Percentiles rank a stretch among this genome's conserved stretches.
Evolutionary conservation across 352 stramenopile species (phyloP).

Genomic region (Paralagenidium karlingii): DNA sequence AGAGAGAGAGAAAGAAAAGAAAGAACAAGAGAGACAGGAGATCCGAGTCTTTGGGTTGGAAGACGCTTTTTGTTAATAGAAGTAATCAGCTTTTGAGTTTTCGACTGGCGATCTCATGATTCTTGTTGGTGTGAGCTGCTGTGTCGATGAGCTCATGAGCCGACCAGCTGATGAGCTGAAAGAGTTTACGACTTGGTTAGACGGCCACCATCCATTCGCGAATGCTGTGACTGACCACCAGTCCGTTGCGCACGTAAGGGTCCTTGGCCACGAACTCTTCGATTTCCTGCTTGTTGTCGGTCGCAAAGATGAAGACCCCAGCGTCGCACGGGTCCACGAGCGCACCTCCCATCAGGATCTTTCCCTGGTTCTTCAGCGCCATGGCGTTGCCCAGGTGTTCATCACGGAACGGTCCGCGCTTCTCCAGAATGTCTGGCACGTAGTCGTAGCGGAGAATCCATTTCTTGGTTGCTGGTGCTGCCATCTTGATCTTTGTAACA

Average conservation of each 20-base stretch:
- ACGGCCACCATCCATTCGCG: constrained; percentile 64
- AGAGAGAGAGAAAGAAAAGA: no score
- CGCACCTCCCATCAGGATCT: constrained; percentile 59
- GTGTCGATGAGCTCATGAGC: no score
- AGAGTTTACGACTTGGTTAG: no score
- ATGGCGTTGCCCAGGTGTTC: constrained; percentile 42
- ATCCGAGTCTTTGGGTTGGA: no score
- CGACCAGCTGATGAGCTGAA: no score
- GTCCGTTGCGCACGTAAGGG: constrained; percentile 60
- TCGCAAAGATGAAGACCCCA: constrained; percentile 52
- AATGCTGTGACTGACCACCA: constrained; percentile 52
- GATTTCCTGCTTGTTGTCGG: constrained; percentile 32
- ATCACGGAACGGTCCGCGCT: constrained; percentile 46
- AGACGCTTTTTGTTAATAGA: no score
- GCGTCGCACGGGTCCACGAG: constrained; percentile 47
- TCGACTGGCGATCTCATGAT: no score
- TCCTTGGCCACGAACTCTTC: constrained; percentile 54
- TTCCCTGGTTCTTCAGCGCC: constrained; percentile 32
- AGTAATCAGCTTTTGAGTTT: no score
- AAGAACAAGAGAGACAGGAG: no score
- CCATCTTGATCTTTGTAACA: constrained; percentile 21
- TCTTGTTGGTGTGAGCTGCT: no score
- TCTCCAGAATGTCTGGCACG: constrained; percentile 58
- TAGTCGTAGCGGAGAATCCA: constrained; percentile 69
- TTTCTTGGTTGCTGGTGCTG: constrained; percentile 33